Evolutionary conservation across 2,329 filamentous ascomycete genomes (phyloP), one percentile per base, ranked within the genome.

Genomic region (Clonostachys chloroleuca): DNA sequence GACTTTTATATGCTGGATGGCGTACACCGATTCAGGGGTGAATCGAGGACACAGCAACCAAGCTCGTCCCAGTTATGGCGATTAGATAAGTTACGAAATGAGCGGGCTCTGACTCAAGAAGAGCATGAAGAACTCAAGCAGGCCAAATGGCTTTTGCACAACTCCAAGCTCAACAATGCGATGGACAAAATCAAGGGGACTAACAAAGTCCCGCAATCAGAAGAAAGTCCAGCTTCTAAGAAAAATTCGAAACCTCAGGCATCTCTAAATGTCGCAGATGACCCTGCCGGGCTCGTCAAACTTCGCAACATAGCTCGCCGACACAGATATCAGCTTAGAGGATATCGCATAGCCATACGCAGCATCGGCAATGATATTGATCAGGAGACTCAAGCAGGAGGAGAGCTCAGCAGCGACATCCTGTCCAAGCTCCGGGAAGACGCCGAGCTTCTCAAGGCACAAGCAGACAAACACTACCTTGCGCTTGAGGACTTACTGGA

Each of bases 1-100:
- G 64, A 69, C 42, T 49, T 69, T 13, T 65, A 50, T 49, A 52
- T 48, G 10, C 54, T 63, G 14, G 51, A 61, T 9, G 59, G 61
- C 13, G 55, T 69, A 34, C 51, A 55, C 24, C 59, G 57, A 33
- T 55, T 46, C 40, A 53, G 57, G 41, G 24, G 24, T 30, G 56
- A 61, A 46, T 52, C 56, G 33, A 59, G 58, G 37, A 65, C 59
- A 17, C 58, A 58, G 49, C 56, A 59, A 37, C 65, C 66, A 9
- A 64, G 64, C 34, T 56, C 55, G 20, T 47, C 61, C 12, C 65
- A 68, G 47, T 58, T 69, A 14, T 49, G 47, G 47, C 42, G 20
- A 4, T 34, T 45, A 14, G 46, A 39, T 24, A 43, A 49, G 17
- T 16, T 40, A 10, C 24, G 24, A 30, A 30, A 30, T 30, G 24